Evolutionary conservation across 345 rosid genomes (phyloP), one percentile per base, ranked within the genome.

Genomic region (Arabidopsis arenosa): DNA sequence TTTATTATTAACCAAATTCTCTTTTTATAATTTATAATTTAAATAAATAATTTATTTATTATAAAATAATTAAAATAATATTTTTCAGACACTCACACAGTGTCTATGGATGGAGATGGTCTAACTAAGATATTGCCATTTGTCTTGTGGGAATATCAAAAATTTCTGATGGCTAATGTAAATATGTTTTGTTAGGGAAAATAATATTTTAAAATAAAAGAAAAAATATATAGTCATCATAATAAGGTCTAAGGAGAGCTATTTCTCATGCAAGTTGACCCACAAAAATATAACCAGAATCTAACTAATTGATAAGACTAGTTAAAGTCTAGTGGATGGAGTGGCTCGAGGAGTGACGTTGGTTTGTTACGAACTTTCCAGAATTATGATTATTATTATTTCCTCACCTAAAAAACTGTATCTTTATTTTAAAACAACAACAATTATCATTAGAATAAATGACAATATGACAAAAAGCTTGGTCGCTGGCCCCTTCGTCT

Each of bases 331-430:
- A 49, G 68, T 67, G 57, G 79, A 58, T 83, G 75, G 83, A 70
- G 87, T 84, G 92, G 92, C 96, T 87, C 93, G 90, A 89, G 92
- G 82, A 80, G 70, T 80, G 79, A 79, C 80, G 66, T 79, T 69
- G 69, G 58, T 66, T 76, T 69, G 52, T 75, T 75, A 68, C 23
- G 65, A 69, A 43, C 37, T 43, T 72, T 72, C 81, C 63, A 57
- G 72, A 54, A 36, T 63, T 41, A 33, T n/a, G 35, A 52, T 41
- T 35, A 35, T 48, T 56, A 56, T 58, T 45, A 15, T 59, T 15
- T 35, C 40, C 30, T 55, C 58, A 7, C 32, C 32, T 40, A 72
- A 63, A 9, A 15, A 39, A 40, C 40, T 61, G 26, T 36, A 71
- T 48, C 23, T 26, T 26, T 53, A 35, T 66, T 11, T 55, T 41